These are phyloP conservation scores for Crithidia bombi DNA, from an alignment of 208 protist species.

Conservation along the genomic window DNA sequence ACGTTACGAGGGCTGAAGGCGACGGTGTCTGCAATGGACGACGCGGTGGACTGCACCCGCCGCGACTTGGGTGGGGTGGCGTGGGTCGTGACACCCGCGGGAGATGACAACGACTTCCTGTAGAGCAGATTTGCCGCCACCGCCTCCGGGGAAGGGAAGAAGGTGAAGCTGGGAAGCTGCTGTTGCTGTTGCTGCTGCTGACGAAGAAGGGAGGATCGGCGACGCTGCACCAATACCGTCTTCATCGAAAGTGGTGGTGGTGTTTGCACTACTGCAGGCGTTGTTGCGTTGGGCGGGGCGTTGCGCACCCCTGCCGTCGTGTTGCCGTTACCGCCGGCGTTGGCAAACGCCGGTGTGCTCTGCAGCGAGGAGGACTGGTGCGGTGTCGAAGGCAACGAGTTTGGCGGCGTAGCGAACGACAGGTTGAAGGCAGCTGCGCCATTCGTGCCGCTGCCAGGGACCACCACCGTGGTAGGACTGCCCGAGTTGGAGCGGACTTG, in stretches of 20 bases:
- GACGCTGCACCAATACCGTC: constrained; percentile 19
- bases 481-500: constrained; percentile 9
- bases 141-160: constrained; percentile 13
- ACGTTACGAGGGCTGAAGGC: constrained; percentile 18
- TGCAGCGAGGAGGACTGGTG: neutral
- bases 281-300: neutral
- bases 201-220: constrained; percentile 10
- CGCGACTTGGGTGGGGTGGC: constrained; percentile 3
- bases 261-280: neutral
- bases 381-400: constrained; percentile 9
- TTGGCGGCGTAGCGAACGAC: constrained; percentile 8
- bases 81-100: neutral
- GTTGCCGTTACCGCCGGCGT: constrained; percentile 13
- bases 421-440: constrained; percentile 2
- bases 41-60: constrained; percentile 12
- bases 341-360: neutral
- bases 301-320: neutral
- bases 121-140: neutral
- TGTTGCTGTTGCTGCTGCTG: constrained; percentile 19
- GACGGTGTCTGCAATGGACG: constrained; percentile 18
- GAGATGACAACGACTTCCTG: neutral
- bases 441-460: constrained; percentile 8
- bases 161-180: constrained; percentile 6
- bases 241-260: constrained; percentile 17
- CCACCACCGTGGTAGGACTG: constrained; percentile 11